phyloP scores from a whole-genome alignment of 2,329 filamentous ascomycete species.

The Fusarium xylarioides region DNA sequence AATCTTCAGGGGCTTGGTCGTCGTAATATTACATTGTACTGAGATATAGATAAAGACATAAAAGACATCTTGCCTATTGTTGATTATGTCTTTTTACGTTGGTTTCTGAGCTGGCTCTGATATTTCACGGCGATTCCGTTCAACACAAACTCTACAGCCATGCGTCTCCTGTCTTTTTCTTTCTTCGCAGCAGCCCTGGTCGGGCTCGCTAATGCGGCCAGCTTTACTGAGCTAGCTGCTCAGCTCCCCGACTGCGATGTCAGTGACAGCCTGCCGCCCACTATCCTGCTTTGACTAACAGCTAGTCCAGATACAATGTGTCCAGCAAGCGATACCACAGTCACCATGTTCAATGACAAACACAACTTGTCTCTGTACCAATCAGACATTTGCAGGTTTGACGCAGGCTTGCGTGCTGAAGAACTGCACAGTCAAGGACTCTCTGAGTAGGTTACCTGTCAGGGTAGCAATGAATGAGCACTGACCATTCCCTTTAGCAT shows the following conservation, averaged over 20 bases:
- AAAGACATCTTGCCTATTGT: neutral
- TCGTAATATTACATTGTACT: neutral
- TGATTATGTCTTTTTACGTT: neutral
- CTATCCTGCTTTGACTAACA: neutral
- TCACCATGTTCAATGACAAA: constrained; percentile 27
- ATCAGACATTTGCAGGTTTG: constrained; percentile 20
- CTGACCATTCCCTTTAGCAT: neutral
- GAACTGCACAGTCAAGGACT: constrained; percentile 28
- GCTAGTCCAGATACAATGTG: constrained; percentile 16
- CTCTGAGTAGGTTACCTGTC: constrained; percentile 11
- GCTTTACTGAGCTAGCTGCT: constrained; percentile 19
- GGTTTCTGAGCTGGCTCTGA: neutral
- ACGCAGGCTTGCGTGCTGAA: constrained; percentile 21
- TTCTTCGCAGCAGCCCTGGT: neutral
- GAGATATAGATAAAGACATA: neutral
- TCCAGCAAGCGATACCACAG: constrained; percentile 11
- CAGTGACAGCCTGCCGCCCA: neutral
- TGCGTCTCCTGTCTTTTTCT: constrained; percentile 21
- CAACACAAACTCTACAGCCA: neutral
- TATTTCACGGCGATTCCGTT: neutral
- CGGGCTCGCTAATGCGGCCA: constrained; percentile 19
- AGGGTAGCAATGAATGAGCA: rapidly evolving
- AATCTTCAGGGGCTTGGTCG: constrained; percentile 2
- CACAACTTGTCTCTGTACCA: constrained; percentile 29
- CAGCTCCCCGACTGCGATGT: constrained; percentile 24